Percentiles rank a stretch among this genome's conserved stretches.
Conservation (phyloP, 2,329 filamentous ascomycete genomes). For the Septoria linicola region DNA sequence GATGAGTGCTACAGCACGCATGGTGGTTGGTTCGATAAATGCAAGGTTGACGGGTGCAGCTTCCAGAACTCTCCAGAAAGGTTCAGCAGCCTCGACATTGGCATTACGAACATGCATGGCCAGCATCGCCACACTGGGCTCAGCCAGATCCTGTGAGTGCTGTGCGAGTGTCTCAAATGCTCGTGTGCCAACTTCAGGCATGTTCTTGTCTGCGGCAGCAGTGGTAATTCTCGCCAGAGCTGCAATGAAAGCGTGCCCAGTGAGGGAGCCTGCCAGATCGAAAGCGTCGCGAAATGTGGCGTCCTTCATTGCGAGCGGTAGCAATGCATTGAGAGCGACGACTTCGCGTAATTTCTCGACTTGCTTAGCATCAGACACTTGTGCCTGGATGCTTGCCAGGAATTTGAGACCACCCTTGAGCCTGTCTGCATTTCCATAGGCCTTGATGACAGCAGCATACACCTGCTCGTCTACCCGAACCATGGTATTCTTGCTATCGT, state of each 20-base stretch:
- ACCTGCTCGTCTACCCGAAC: constrained; percentile 77
- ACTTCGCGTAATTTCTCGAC: constrained; percentile 61
- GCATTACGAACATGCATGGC: constrained; percentile 83
- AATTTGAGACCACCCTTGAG: constrained; percentile 80
- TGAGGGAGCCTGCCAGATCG: constrained; percentile 64
- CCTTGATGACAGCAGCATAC: constrained; percentile 87
- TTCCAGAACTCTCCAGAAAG: constrained; percentile 75
- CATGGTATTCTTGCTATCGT: constrained; percentile 67
- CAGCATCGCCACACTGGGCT: constrained; percentile 74
- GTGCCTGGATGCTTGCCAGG: constrained; percentile 71
- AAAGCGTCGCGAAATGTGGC: constrained; percentile 73
- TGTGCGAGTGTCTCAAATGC: constrained; percentile 53
- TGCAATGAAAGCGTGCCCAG: constrained; percentile 56
- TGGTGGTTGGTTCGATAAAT: constrained; percentile 83
- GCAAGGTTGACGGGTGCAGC: constrained; percentile 61
- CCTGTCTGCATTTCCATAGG: constrained; percentile 80
- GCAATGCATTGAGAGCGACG: constrained; percentile 71
- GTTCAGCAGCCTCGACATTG: constrained; percentile 71
- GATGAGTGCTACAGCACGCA: constrained; percentile 87
- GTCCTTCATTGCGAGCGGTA: constrained; percentile 71
- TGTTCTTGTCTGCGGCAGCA: constrained; percentile 75
- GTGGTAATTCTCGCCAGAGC: constrained; percentile 73
- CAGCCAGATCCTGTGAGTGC: constrained; percentile 47
- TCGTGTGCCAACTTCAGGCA: constrained; percentile 64
- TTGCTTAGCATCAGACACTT: constrained; percentile 47